These are phyloP conservation scores for Pseudocercospora musae DNA, from an alignment of 2,329 filamentous ascomycete species.

Conservation along the genomic window DNA sequence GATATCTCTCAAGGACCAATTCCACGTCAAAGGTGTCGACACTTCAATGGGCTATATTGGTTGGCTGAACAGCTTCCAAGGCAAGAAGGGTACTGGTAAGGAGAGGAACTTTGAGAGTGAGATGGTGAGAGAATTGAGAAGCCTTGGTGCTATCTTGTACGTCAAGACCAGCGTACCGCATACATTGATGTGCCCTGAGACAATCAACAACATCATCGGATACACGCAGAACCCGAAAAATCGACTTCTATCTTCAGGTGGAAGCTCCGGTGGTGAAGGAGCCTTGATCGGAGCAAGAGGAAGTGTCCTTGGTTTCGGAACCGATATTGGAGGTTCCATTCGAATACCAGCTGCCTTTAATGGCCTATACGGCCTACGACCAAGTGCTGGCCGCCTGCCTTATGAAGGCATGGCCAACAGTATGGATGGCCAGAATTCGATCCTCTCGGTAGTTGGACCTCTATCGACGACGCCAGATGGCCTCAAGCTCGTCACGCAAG, in stretches of 20 bases:
- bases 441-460: constrained; percentile 62
- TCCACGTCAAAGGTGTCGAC: constrained; percentile 48
- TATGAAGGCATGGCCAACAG: constrained; percentile 58
- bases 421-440: constrained; percentile 61
- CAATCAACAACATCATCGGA: constrained; percentile 59
- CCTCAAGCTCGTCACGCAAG: constrained; percentile 55
- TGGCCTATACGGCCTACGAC: constrained; percentile 55
- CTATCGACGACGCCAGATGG: constrained; percentile 56
- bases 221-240: constrained; percentile 58
- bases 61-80: constrained; percentile 62
- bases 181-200: constrained; percentile 58
- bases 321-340: constrained; percentile 54
- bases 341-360: constrained; percentile 61
- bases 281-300: constrained; percentile 55
- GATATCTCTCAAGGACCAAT: constrained; percentile 50
- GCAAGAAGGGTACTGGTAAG: constrained; percentile 49
- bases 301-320: constrained; percentile 56
- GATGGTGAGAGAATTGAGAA: constrained; percentile 54
- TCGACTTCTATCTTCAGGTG: constrained; percentile 52
- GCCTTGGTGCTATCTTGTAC: constrained; percentile 54
- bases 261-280: constrained; percentile 58
- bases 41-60: constrained; percentile 59
- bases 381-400: constrained; percentile 50
- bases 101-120: constrained; percentile 56
- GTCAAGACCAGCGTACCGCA: constrained; percentile 58